Conservation (phyloP, 257 asterid genomes). For the Ilex aquifolium region DNA sequence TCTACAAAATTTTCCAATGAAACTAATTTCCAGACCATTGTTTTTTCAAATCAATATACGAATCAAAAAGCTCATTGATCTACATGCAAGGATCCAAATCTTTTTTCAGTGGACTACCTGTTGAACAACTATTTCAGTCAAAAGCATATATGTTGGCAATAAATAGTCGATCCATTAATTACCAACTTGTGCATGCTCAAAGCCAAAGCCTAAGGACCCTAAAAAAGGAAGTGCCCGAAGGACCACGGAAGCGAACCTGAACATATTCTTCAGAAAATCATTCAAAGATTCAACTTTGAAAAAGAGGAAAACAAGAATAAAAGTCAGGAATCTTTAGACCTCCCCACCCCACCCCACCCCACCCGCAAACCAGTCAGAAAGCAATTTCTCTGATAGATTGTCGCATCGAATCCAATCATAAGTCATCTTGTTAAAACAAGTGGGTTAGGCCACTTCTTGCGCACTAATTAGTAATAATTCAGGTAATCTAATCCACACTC, state of each 20-base stretch:
- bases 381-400: slow-evolving; percentile 1
- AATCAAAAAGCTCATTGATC: no score
- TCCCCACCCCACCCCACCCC: background rate
- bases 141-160: slow-evolving; percentile 23
- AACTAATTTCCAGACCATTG: no score
- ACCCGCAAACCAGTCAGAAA: slow-evolving; percentile 10
- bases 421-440: background rate
- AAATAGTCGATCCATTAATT: slow-evolving; percentile 11
- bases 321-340: slow-evolving; percentile 21
- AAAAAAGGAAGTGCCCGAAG: slow-evolving; percentile 11
- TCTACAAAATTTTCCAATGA: no score
- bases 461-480: slow-evolving; percentile 8
- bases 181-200: slow-evolving; percentile 16
- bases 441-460: slow-evolving; percentile 20
- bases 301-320: background rate
- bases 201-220: slow-evolving; percentile 11
- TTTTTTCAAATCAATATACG: no score
- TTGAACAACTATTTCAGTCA: slow-evolving; percentile 26
- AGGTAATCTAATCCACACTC: slow-evolving; percentile 16
- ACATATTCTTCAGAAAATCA: slow-evolving; percentile 24
- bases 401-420: slow-evolving; percentile 26
- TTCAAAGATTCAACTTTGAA: slow-evolving; percentile 25
- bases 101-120: background rate
- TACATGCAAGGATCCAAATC: background rate
- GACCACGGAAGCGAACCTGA: slow-evolving; percentile 31